Percentiles rank a stretch among this genome's conserved stretches.
Conservation (phyloP, 352 stramenopile genomes). For the Globisporangium barbulae region DNA sequence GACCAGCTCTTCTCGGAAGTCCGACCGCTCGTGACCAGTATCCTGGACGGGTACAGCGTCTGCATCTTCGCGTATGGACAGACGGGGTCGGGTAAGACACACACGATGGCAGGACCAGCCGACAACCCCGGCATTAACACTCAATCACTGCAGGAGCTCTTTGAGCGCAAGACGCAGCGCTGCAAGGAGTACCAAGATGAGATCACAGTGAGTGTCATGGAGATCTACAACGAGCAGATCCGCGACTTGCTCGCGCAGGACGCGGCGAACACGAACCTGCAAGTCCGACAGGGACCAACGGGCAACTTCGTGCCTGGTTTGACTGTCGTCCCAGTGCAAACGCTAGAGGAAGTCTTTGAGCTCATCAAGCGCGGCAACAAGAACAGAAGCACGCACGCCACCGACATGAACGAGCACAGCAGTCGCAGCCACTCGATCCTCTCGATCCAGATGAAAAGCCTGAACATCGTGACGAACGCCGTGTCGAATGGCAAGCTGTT, state of each 20-base stretch:
- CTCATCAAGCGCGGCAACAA: constrained; percentile 85
- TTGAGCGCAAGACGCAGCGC: constrained; percentile 64
- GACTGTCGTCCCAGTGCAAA: constrained; percentile 68
- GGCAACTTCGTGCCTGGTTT: constrained; percentile 85
- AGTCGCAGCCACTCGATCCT: constrained; percentile 87
- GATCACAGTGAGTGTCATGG: constrained; percentile 90
- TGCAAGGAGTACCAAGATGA: constrained; percentile 80
- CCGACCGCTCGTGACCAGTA: constrained; percentile 75
- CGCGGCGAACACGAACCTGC: constrained; percentile 73
- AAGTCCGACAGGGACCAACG: constrained; percentile 76
- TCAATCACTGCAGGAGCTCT: constrained; percentile 78
- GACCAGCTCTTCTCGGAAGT: constrained; percentile 80
- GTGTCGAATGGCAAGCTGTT: constrained; percentile 79
- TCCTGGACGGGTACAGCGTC: constrained; percentile 86
- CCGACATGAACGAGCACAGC: constrained; percentile 90
- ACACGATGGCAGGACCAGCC: constrained; percentile 71
- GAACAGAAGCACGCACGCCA: constrained; percentile 81
- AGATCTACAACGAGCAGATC: constrained; percentile 97
- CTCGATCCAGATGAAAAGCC: constrained; percentile 81
- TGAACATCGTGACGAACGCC: constrained; percentile 73
- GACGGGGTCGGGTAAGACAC: constrained; percentile 86
- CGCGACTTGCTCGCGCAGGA: constrained; percentile 90
- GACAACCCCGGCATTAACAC: constrained; percentile 85
- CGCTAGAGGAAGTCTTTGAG: constrained; percentile 81
- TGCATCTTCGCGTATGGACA: constrained; percentile 91